Evolutionary conservation across 2,329 filamentous ascomycete species (phyloP).

Genomic region (Dothiorella sarmentorum): DNA sequence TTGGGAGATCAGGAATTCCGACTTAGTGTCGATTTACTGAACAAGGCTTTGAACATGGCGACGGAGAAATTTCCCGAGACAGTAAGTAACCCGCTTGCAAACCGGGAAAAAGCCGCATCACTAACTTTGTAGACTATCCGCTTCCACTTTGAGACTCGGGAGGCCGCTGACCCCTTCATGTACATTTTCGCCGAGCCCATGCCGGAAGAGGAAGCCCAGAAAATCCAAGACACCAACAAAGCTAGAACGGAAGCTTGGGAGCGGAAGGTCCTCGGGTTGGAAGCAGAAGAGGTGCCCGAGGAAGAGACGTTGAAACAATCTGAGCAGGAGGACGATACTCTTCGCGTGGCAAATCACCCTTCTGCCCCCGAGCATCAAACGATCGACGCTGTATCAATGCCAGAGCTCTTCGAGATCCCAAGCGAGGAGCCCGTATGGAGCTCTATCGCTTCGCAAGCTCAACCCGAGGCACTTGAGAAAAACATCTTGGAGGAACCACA

Average conservation of each 20-base stretch:
- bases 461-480: conserved; percentile 17
- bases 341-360: not conserved
- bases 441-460: conserved; percentile 4
- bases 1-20: conserved; percentile 85
- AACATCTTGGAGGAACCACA: not conserved
- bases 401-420: conserved; percentile 6
- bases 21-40: conserved; percentile 72
- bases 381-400: not conserved
- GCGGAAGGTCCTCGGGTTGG: conserved; percentile 52
- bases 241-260: conserved; percentile 68
- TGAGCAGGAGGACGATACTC: conserved; percentile 28
- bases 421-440: conserved; percentile 1
- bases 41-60: conserved; percentile 73
- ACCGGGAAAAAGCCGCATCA: not conserved
- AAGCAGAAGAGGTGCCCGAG: conserved; percentile 21
- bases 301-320: not conserved
- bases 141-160: conserved; percentile 76
- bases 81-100: conserved; percentile 27
- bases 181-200: conserved; percentile 90
- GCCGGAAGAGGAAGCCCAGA: conserved; percentile 64
- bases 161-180: conserved; percentile 62
- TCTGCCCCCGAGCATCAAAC: not conserved
- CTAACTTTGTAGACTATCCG: conserved; percentile 58
- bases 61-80: conserved; percentile 70
- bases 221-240: conserved; percentile 67